These are phyloP conservation scores for Cladosporium cucumerinum DNA, from an alignment of 2,329 filamentous ascomycete genomes.

Conservation along the genomic window DNA sequence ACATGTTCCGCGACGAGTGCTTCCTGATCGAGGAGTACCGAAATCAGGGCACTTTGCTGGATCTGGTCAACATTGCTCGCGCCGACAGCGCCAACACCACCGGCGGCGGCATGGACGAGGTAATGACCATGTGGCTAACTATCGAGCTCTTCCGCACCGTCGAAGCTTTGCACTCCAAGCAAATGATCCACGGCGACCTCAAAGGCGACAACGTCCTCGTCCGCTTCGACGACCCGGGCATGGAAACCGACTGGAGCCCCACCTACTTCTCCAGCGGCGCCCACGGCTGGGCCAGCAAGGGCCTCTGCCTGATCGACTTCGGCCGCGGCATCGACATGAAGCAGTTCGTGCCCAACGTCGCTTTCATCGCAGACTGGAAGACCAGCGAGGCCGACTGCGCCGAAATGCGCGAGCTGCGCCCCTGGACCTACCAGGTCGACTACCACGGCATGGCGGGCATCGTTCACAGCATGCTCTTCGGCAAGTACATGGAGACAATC, in stretches of 20 bases:
- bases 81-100: slow-evolving; percentile 51
- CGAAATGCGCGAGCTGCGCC: slow-evolving; percentile 89
- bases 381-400: slow-evolving; percentile 82
- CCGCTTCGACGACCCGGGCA: slow-evolving; percentile 60
- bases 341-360: slow-evolving; percentile 70
- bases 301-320: slow-evolving; percentile 88
- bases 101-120: slow-evolving; percentile 77
- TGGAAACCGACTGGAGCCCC: slow-evolving; percentile 49
- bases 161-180: slow-evolving; percentile 76
- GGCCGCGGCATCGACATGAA: slow-evolving; percentile 92
- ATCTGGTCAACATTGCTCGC: slow-evolving; percentile 84
- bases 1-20: slow-evolving; percentile 84
- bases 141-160: slow-evolving; percentile 87
- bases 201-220: slow-evolving; percentile 95
- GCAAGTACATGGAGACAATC: slow-evolving; percentile 85
- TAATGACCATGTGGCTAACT: slow-evolving; percentile 90
- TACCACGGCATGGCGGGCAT: slow-evolving; percentile 89
- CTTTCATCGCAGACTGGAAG: slow-evolving; percentile 96
- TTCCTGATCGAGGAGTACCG: slow-evolving; percentile 86
- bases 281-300: slow-evolving; percentile 75
- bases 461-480: slow-evolving; percentile 85
- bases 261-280: slow-evolving; percentile 72
- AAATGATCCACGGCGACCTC: slow-evolving; percentile 85
- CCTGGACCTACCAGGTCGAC: slow-evolving; percentile 98
- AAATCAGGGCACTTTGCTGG: slow-evolving; percentile 87